phyloP scores from a whole-genome alignment of 2,329 filamentous ascomycete genomes.

The Cladosporium sp. region DNA sequence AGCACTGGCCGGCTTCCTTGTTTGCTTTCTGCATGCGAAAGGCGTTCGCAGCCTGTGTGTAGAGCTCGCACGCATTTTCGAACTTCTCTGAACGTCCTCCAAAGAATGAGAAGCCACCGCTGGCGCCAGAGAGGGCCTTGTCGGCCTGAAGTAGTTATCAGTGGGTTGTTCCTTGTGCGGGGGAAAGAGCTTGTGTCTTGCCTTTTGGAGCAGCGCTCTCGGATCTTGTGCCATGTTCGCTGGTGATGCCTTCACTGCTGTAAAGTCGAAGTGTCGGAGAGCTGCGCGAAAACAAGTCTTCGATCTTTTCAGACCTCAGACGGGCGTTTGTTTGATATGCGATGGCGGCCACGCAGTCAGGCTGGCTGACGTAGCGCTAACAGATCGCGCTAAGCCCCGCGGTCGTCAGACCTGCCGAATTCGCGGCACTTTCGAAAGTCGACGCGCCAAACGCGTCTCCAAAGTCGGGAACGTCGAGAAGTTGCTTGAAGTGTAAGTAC shows the following conservation, averaged over 20 bases:
- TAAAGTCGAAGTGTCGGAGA: too few species aligned
- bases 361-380: neutral
- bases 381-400: neutral
- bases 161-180: neutral
- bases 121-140: conserved; percentile 67
- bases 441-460: too few species aligned
- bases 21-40: conserved; percentile 83
- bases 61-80: conserved; percentile 81
- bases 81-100: conserved; percentile 82
- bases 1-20: conserved; percentile 78
- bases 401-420: neutral
- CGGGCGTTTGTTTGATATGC: conserved; percentile 1
- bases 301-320: too few species aligned
- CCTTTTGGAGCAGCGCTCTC: conserved; percentile 71
- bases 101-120: conserved; percentile 82
- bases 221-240: conserved; percentile 49
- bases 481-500: too few species aligned
- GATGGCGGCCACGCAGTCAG: neutral
- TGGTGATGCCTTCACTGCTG: too few species aligned
- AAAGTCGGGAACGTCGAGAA: too few species aligned
- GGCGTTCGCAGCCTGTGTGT: conserved; percentile 81
- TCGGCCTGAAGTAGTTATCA: conserved; percentile 61
- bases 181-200: conserved; percentile 31
- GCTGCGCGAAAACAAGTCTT: too few species aligned
- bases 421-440: neutral